Evolutionary conservation across 2,329 filamentous ascomycete species (phyloP).

Genomic region (Hortaea sp.): DNA sequence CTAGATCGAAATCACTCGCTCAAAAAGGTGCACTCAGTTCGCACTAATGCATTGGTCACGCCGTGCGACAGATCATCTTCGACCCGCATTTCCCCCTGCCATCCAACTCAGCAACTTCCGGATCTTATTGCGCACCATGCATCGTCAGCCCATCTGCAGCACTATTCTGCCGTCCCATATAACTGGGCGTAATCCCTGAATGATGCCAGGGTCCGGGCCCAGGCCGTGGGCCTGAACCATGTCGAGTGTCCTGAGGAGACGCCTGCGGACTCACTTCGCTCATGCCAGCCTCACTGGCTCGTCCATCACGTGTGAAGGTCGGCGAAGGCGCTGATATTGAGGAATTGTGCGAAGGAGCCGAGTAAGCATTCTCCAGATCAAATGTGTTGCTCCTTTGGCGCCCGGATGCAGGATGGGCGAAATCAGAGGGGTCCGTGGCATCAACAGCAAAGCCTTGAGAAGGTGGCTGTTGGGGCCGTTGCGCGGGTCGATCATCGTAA

Average conservation of each 20-base stretch:
- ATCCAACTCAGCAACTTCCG: conserved; percentile 11
- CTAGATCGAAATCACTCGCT: too few species aligned
- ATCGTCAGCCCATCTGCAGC: conserved; percentile 35
- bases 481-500: not conserved
- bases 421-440: not conserved
- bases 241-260: conserved; percentile 3
- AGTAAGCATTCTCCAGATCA: conserved; percentile 18
- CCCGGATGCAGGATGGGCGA: not conserved
- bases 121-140: conserved; percentile 28
- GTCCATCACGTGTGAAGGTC: conserved; percentile 2
- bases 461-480: not conserved
- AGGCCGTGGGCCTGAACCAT: conserved; percentile 8
- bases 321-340: conserved; percentile 7
- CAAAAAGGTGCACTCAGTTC: too few species aligned
- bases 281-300: not conserved
- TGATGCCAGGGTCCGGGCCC: conserved; percentile 21
- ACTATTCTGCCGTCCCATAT: conserved; percentile 34
- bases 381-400: conserved; percentile 10
- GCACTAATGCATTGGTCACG: too few species aligned
- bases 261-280: conserved; percentile 4
- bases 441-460: not conserved
- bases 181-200: conserved; percentile 28
- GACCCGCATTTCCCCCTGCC: not conserved
- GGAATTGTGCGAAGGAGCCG: not conserved
- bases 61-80: too few species aligned